Base-by-base conservation (phyloP, 2,329 filamentous ascomycete genomes). In the Rhynchosporium secalis region DNA sequence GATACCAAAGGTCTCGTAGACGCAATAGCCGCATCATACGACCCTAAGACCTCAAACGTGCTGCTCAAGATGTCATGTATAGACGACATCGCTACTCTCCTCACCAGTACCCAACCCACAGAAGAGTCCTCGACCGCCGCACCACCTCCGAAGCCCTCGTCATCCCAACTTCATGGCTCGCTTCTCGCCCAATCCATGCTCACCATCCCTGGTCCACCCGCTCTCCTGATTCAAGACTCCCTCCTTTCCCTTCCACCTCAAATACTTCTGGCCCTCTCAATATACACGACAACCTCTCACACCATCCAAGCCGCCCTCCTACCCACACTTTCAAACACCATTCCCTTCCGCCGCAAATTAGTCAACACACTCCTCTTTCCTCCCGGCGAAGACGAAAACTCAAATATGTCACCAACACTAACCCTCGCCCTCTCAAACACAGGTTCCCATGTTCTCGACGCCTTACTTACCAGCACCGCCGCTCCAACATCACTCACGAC, bases 151-250 rank as follows among this genome's bases (percentile, higher is more conserved):
- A 71, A 68, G 65, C 47, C 73, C 71, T 58, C 73, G 76, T 41
- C 77, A 68, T 69, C 84, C 77, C 86, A 91, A 80, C 76, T 91
- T 73, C 93, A 99, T 77, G 91, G 89, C 63, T 92, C 91, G 26
- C 82, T 96, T 52, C 83, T 99, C 33, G 87, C 90, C 8, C 88
- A 95, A 65, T 79, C 89, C 3, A 89, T 99, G 79, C 85, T 98
- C 56, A 78, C 84, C 7, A 87, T 91, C 31, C 84, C 90, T 0
- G 91, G 91, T 0, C 76, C 83, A 0, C 79, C 93, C 1, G 82
- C 84, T 61, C 85, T 85, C 56, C 81, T 93, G 10, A 83, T 96
- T 38, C 91, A 95, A 72, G 83, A 87, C 15, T 85, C 88, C n/a
- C 76, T 95, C 29, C 77, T 88, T 26, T 79, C 84, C 3, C 81